Conservation (phyloP, 441 rosid genomes). For the Croton setiger region DNA sequence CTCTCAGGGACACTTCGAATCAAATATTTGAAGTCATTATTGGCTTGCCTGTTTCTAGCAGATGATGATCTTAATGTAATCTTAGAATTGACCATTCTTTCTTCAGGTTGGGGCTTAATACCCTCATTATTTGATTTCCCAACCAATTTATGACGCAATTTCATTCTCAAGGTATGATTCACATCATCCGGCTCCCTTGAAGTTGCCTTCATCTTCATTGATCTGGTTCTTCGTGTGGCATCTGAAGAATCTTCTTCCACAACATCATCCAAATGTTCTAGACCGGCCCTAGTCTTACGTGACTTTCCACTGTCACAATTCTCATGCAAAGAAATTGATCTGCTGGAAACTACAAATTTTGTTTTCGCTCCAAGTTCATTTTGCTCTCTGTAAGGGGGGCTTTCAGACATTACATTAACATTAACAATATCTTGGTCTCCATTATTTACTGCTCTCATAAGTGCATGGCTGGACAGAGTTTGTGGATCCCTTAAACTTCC, state of each 20-base stretch:
- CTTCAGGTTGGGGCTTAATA: slow-evolving; percentile 44
- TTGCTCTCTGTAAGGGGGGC: slow-evolving; percentile 27
- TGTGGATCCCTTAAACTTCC: slow-evolving; percentile 30
- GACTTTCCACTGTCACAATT: slow-evolving; percentile 24
- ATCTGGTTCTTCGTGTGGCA: slow-evolving; percentile 62
- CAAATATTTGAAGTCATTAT: slow-evolving; percentile 36
- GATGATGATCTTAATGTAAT: slow-evolving; percentile 58
- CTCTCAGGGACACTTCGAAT: slow-evolving; percentile 43
- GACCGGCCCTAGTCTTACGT: slow-evolving; percentile 25
- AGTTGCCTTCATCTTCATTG: slow-evolving; percentile 56
- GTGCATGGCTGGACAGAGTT: slow-evolving; percentile 37
- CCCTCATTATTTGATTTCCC: slow-evolving; percentile 41
- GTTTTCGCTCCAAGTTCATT: slow-evolving; percentile 22
- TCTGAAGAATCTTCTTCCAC: slow-evolving; percentile 35
- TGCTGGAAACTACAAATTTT: slow-evolving; percentile 30
- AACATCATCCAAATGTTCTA: slow-evolving; percentile 26
- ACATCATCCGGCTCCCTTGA: slow-evolving; percentile 38
- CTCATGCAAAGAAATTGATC: slow-evolving; percentile 26
- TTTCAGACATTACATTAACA: slow-evolving; percentile 27
- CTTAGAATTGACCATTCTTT: slow-evolving; percentile 52
- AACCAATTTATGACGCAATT: slow-evolving; percentile 37
- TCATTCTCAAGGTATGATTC: slow-evolving; percentile 31
- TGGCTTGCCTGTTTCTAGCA: slow-evolving; percentile 67
- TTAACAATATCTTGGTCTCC: slow-evolving; percentile 27
- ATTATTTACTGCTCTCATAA: slow-evolving; percentile 30